Percentiles rank a stretch among this genome's conserved stretches.
Evolutionary conservation across 371 early-diverging fungal species (phyloP).

Genomic region (Zancudomyces culisetae): DNA sequence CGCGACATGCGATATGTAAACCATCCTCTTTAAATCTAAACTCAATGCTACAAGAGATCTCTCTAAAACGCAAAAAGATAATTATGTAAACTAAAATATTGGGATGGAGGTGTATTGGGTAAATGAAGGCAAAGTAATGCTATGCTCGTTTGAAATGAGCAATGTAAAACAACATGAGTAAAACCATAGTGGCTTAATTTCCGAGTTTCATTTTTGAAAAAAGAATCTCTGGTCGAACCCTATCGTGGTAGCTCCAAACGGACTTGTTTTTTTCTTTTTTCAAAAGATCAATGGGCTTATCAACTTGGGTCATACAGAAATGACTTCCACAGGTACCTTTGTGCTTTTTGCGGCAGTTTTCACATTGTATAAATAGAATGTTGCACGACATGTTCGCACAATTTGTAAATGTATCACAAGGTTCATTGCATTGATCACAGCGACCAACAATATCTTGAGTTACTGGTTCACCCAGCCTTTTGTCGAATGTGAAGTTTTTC

Average conservation of each 20-base stretch:
- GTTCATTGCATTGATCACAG: slow-evolving; percentile 48
- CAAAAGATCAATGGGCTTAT: slow-evolving; percentile 16
- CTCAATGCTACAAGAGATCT: no score
- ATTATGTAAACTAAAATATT: no score
- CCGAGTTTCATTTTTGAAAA: no score
- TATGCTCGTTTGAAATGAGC: no score
- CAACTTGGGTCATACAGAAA: slow-evolving; percentile 27
- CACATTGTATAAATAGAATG: slow-evolving; percentile 48
- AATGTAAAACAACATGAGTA: no score
- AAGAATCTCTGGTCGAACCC: slow-evolving; percentile 16
- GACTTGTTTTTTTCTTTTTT: slow-evolving; percentile 8
- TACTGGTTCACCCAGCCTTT: slow-evolving; percentile 47
- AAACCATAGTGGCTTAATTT: no score
- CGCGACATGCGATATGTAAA: no score
- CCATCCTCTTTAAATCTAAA: no score
- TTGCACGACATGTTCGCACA: slow-evolving; percentile 46
- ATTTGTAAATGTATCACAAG: slow-evolving; percentile 41
- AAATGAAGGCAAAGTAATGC: no score
- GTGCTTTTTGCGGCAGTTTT: slow-evolving; percentile 31
- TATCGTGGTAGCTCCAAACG: slow-evolving; percentile 12
- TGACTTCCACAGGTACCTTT: slow-evolving; percentile 39
- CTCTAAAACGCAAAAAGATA: no score
- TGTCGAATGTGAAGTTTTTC: slow-evolving; percentile 64
- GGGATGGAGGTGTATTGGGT: no score
- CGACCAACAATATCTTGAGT: slow-evolving; percentile 37